These are phyloP conservation scores for Candida tetrigidarum DNA, from an alignment of 1,139 yeast genomes.

Conservation along the genomic window DNA sequence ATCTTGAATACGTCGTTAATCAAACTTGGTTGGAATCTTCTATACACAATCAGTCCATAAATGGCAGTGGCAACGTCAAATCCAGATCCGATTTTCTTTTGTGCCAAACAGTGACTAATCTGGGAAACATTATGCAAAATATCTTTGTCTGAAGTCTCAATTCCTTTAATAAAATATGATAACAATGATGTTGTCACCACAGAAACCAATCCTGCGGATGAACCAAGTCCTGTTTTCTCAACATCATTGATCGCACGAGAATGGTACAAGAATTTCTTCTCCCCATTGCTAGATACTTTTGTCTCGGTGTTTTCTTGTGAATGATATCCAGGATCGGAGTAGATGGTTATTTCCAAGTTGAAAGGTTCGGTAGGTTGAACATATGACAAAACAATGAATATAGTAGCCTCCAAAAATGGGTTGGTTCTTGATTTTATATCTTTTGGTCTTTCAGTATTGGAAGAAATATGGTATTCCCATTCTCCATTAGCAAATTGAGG, in stretches of 20 bases:
- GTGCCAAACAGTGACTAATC: conserved; percentile 90
- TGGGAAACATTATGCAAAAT: conserved; percentile 83
- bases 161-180: conserved; percentile 41
- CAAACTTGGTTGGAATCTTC: conserved; percentile 64
- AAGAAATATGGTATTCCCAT: conserved; percentile 59
- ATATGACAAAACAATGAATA: conserved; percentile 60
- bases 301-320: conserved; percentile 58
- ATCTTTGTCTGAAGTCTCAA: conserved; percentile 24
- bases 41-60: conserved; percentile 84
- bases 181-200: conserved; percentile 75
- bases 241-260: conserved; percentile 63
- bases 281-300: conserved; percentile 35
- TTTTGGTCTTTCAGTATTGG: conserved; percentile 13
- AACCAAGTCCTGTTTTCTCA: conserved; percentile 94
- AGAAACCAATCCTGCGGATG: conserved; percentile 92
- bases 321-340: conserved; percentile 90
- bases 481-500: conserved; percentile 78
- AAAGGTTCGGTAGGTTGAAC: conserved; percentile 33
- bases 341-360: conserved; percentile 60
- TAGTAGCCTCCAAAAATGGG: conserved; percentile 77
- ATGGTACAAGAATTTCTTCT: conserved; percentile 63
- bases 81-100: conserved; percentile 94
- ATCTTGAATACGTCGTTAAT: conserved; percentile 43
- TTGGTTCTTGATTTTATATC: conserved; percentile 41
- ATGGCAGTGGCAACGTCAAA: conserved; percentile 97